Evolutionary conservation across 2,329 filamentous ascomycete species (phyloP).

Genomic region (Cyphellophora attinorum): DNA sequence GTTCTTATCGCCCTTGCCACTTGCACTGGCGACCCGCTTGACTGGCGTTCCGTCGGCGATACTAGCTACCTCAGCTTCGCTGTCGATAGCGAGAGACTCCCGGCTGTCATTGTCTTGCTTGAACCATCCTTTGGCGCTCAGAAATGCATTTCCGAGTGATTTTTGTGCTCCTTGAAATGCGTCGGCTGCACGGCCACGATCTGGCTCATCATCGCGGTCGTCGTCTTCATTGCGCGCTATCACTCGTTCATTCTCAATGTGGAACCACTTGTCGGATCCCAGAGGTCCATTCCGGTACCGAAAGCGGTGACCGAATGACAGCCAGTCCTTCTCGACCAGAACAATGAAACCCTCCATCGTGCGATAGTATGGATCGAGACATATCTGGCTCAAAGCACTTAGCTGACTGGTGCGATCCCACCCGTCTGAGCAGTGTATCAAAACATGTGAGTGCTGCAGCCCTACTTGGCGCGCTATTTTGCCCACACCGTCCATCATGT

Average conservation of each 20-base stretch:
- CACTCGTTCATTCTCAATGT: conserved; percentile 69
- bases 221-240: conserved; percentile 35
- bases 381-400: conserved; percentile 81
- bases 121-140: conserved; percentile 83
- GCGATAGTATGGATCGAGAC: conserved; percentile 90
- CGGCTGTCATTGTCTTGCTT: conserved; percentile 54
- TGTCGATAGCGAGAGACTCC: conserved; percentile 43
- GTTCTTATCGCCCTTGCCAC: conserved; percentile 45
- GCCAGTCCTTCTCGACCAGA: conserved; percentile 92
- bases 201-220: conserved; percentile 24
- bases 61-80: conserved; percentile 51
- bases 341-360: conserved; percentile 93
- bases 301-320: conserved; percentile 98
- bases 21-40: conserved; percentile 26
- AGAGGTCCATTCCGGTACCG: conserved; percentile 80
- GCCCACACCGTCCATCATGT: conserved; percentile 72
- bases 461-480: conserved; percentile 82
- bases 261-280: conserved; percentile 89
- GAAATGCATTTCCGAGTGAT: conserved; percentile 74
- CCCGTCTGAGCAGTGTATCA: conserved; percentile 96
- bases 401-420: conserved; percentile 97
- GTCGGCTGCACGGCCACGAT: conserved; percentile 21
- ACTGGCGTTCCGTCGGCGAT: conserved; percentile 37
- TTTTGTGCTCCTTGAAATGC: conserved; percentile 44
- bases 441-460: conserved; percentile 83